Conservation (phyloP, 352 stramenopile species). For the Sclerospora graminicola region DNA sequence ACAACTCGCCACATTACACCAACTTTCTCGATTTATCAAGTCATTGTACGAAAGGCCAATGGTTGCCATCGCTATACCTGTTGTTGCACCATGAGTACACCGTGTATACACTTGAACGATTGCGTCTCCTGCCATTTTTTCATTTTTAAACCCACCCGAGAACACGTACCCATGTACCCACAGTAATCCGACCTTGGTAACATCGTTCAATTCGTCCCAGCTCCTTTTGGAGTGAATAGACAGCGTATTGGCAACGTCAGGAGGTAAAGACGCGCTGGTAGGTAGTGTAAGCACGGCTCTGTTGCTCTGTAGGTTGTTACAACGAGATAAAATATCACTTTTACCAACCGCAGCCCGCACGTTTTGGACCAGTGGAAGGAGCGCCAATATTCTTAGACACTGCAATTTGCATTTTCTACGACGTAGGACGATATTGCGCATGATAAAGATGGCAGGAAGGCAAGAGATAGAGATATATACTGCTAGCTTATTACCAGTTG, state of each 20-base stretch:
- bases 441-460: not conserved
- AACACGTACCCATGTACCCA: slow-evolving; percentile 42
- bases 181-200: slow-evolving; percentile 30
- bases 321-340: slow-evolving; percentile 17
- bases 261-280: slow-evolving; percentile 5
- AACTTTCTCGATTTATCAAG: slow-evolving; percentile 11
- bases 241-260: slow-evolving; percentile 15
- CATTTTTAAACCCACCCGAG: slow-evolving; percentile 14
- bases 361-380: not conserved
- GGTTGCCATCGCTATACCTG: slow-evolving; percentile 19
- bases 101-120: slow-evolving; percentile 32
- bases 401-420: too few species aligned
- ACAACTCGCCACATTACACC: slow-evolving; percentile 17
- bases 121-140: slow-evolving; percentile 3
- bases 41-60: slow-evolving; percentile 17
- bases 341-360: not conserved
- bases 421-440: slow-evolving; percentile 2
- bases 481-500: too few species aligned
- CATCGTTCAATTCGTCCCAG: slow-evolving; percentile 30
- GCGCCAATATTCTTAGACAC: too few species aligned
- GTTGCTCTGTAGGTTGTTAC: slow-evolving; percentile 12
- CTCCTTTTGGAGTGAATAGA: slow-evolving; percentile 3
- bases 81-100: slow-evolving; percentile 9
- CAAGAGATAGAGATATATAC: too few species aligned
- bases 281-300: slow-evolving; percentile 2